Conservation (phyloP, 805 yeast species). For the Candida nanaspora region DNA sequence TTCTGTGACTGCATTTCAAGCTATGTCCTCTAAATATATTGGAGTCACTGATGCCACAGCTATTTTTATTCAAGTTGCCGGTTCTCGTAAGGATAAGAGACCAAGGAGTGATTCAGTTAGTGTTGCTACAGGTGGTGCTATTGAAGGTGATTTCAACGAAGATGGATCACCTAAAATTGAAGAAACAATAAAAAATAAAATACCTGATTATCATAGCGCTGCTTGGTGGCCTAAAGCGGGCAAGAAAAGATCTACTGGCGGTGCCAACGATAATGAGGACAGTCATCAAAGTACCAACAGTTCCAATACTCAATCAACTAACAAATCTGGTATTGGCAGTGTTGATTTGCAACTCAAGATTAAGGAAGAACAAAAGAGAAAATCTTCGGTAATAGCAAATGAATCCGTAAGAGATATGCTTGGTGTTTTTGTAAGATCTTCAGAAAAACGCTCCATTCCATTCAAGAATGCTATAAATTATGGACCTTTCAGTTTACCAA, state of each 20-base stretch:
- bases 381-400: constrained; percentile 6
- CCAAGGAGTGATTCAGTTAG: constrained; percentile 3
- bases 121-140: constrained; percentile 11
- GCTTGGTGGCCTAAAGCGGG: constrained; percentile 7
- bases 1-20: constrained; percentile 14
- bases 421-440: constrained; percentile 13
- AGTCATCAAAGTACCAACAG: not conserved
- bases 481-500: constrained; percentile 12
- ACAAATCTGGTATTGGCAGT: not conserved
- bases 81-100: constrained; percentile 1
- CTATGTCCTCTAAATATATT: constrained; percentile 12
- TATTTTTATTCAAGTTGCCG: constrained; percentile 11
- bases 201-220: constrained; percentile 12
- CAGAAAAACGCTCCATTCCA: constrained; percentile 4
- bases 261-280: not conserved
- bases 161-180: not conserved
- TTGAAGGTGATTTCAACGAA: constrained; percentile 3
- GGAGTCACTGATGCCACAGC: constrained; percentile 15
- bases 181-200: constrained; percentile 1
- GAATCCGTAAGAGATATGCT: constrained; percentile 12
- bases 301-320: too few relatives aligned
- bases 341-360: not conserved
- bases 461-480: constrained; percentile 8
- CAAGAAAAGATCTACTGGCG: not conserved
- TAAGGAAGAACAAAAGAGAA: not conserved